These are phyloP conservation scores for Wickerhamomyces strasburgensis DNA, from an alignment of 805 yeast species.

Conservation along the genomic window DNA sequence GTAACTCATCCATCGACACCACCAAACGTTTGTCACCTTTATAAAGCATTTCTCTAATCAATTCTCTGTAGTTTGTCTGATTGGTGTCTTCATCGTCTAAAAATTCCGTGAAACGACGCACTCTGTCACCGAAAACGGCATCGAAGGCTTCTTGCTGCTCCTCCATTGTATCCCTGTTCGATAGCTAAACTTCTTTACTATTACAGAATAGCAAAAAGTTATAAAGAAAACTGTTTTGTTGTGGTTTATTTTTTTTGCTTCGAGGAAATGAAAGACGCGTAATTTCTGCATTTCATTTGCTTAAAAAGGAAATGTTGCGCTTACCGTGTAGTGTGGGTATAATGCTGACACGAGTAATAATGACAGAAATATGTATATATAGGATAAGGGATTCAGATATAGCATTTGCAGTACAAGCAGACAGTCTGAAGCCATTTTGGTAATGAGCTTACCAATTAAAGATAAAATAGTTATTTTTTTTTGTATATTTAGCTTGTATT, in stretches of 20 bases:
- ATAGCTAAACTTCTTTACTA: background rate
- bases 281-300: background rate
- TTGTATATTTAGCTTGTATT: too few relatives aligned
- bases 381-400: too few relatives aligned
- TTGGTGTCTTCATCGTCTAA: slow-evolving; percentile 50
- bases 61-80: slow-evolving; percentile 58
- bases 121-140: slow-evolving; percentile 70
- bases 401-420: too few relatives aligned
- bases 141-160: slow-evolving; percentile 27
- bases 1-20: slow-evolving; percentile 79
- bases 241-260: background rate
- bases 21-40: slow-evolving; percentile 61
- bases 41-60: slow-evolving; percentile 67
- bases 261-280: background rate
- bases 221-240: background rate
- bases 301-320: background rate
- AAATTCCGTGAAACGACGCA: slow-evolving; percentile 84
- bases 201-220: background rate
- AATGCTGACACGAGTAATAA: too few relatives aligned
- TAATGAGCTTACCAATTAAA: too few relatives aligned
- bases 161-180: slow-evolving; percentile 15
- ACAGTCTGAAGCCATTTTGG: too few relatives aligned
- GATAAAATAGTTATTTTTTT: too few relatives aligned
- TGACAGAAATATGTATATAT: too few relatives aligned
- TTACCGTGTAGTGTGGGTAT: too few relatives aligned